phyloP scores from a whole-genome alignment of 495 filamentous ascomycete genomes.

The Penicillium goetzii region DNA sequence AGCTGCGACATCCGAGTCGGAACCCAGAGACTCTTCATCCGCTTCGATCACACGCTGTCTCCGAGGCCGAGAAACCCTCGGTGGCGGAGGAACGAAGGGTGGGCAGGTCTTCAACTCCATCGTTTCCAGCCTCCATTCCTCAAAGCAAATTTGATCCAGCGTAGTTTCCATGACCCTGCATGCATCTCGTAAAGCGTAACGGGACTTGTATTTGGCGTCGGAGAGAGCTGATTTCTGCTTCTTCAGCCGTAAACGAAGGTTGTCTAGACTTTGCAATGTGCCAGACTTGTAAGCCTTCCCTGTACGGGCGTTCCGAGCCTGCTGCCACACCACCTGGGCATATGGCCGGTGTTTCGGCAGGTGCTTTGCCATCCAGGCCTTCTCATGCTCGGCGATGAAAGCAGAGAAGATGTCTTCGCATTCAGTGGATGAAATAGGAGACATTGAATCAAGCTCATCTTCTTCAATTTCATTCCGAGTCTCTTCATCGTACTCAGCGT shows the following conservation, averaged over 20 bases:
- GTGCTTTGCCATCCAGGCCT: conserved; percentile 59
- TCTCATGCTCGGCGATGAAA: conserved; percentile 55
- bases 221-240: conserved; percentile 56
- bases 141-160: conserved; percentile 60
- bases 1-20: not conserved
- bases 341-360: conserved; percentile 55
- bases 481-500: conserved; percentile 55
- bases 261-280: conserved; percentile 18
- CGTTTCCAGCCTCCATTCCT: conserved; percentile 63
- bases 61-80: conserved; percentile 29
- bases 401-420: conserved; percentile 55
- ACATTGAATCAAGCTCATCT: conserved; percentile 14
- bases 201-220: conserved; percentile 51
- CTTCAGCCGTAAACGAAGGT: conserved; percentile 44
- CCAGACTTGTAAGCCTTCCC: conserved; percentile 32
- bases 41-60: conserved; percentile 28
- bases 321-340: conserved; percentile 66
- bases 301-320: conserved; percentile 34
- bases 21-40: conserved; percentile 14
- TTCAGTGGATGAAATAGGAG: conserved; percentile 36
- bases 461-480: conserved; percentile 64
- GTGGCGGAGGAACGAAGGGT: conserved; percentile 39
- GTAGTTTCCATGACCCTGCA: conserved; percentile 62
- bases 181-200: conserved; percentile 50
- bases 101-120: conserved; percentile 56